Conservation (phyloP, 352 stramenopile genomes). For the Globisporangium recalcitrans region DNA sequence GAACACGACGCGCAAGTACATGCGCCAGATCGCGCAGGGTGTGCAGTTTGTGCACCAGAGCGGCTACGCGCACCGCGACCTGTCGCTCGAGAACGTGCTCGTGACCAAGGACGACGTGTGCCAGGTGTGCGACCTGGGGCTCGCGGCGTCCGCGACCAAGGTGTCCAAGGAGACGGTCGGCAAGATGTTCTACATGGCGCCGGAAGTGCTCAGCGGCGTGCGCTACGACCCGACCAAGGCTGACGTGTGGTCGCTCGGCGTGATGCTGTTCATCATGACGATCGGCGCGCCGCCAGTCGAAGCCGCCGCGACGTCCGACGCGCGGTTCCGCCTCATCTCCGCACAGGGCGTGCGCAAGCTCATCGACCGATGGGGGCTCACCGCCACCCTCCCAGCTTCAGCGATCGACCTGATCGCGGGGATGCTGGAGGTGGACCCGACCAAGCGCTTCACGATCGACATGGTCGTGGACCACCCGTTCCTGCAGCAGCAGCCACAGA, state of each 20-base stretch:
- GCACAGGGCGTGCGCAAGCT: constrained; percentile 54
- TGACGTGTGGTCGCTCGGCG: constrained; percentile 81
- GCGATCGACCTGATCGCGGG: constrained; percentile 57
- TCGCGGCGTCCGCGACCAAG: constrained; percentile 46
- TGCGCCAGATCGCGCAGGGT: constrained; percentile 59
- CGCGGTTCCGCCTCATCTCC: constrained; percentile 60
- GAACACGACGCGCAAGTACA: constrained; percentile 41
- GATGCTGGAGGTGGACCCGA: constrained; percentile 60
- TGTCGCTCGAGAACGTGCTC: constrained; percentile 84
- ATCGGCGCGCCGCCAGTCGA: constrained; percentile 61
- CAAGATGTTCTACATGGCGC: constrained; percentile 86
- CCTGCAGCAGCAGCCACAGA: constrained; percentile 20
- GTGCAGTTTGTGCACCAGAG: constrained; percentile 74
- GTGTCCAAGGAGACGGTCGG: constrained; percentile 54
- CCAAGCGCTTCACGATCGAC: constrained; percentile 50
- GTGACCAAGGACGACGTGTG: constrained; percentile 64
- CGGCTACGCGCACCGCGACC: constrained; percentile 74
- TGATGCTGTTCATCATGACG: constrained; percentile 86
- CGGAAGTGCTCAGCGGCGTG: constrained; percentile 60
- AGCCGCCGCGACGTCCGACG: constrained; percentile 44
- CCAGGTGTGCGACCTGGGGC: constrained; percentile 80
- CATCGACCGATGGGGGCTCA: constrained; percentile 65
- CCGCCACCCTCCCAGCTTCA: constrained; percentile 37
- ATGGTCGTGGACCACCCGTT: constrained; percentile 63
- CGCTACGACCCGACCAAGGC: constrained; percentile 70